Base-by-base conservation (phyloP, 75 land plant species). In the Picea sitchensis region DNA sequence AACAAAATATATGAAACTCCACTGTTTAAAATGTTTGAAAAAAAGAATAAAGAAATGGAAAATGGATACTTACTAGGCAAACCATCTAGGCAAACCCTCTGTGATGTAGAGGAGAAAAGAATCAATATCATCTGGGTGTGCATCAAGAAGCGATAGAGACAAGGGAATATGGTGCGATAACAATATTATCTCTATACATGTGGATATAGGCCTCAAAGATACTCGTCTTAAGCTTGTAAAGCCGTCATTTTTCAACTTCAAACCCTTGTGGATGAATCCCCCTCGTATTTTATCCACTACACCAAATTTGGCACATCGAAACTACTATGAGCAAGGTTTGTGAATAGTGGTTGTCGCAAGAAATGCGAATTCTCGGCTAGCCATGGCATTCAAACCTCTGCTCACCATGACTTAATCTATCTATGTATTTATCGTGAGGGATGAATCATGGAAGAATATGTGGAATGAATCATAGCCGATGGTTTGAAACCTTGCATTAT, bases 231-330 rank as follows among this genome's bases (percentile, higher is more conserved):
- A 12, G 44, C 84, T 36, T 41, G 56, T 23, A 54, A 23, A 2
- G 36, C n/a, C 78, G 54, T 75, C 78, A 5, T 63, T 77, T 1
- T 79, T 75, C 51, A 92, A 71, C 82, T 77, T 86, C 13, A 92
- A 47, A 9, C 80, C 76, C 34, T 58, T 87, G 79, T 92, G 94
- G 23, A 92, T 94, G 61, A 86, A 89, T 1, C 96, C 96, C 96
- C 94, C 80, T 94, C 83, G 11, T 82, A 65, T 23, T 78, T 69
- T 23, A 92, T 89, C 96, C 96, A 94, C 18, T 83, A 62, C 14
- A 90, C 72, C 36, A 94, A 85, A 79, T 87, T 91, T 56, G 90
- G 90, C 30, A 88, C 91, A 62, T 83, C 68, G 36, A 34, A 34
- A 47, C 15, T 65, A 41, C 17, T 41, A 20, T 34, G 69, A 34